Evolutionary conservation across 768 basidiomycete species (phyloP).

Genomic region (Tricholoma sp.): DNA sequence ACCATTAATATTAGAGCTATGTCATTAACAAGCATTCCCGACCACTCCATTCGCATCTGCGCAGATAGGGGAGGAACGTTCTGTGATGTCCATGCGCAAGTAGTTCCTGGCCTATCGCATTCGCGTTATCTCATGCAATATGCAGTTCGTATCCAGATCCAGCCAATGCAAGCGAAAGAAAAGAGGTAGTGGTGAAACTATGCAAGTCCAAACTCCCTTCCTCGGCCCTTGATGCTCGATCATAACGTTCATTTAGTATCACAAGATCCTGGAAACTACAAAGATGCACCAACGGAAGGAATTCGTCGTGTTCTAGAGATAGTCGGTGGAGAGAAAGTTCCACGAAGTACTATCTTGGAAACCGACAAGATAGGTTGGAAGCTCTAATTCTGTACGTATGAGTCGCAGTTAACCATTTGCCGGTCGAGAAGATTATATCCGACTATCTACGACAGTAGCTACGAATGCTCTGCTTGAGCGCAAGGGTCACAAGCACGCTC

Average conservation of each 20-base stretch:
- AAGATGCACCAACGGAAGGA: slow-evolving; percentile 92
- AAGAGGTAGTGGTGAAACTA: slow-evolving; percentile 88
- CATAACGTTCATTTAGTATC: slow-evolving; percentile 51
- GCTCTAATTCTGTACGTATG: background rate
- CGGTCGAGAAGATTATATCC: slow-evolving; percentile 69
- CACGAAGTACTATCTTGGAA: slow-evolving; percentile 59
- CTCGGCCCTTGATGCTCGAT: background rate
- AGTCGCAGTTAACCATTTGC: slow-evolving; percentile 1
- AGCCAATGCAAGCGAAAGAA: slow-evolving; percentile 50
- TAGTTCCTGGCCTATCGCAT: slow-evolving; percentile 10
- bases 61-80: slow-evolving; percentile 92
- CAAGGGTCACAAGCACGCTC: slow-evolving; percentile 87
- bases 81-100: slow-evolving; percentile 83
- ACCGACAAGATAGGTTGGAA: slow-evolving; percentile 76
- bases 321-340: slow-evolving; percentile 63
- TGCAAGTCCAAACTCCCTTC: slow-evolving; percentile 39
- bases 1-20: background rate
- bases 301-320: slow-evolving; percentile 82
- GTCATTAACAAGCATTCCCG: slow-evolving; percentile 37
- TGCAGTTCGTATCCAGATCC: slow-evolving; percentile 72
- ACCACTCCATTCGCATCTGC: slow-evolving; percentile 79
- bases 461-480: slow-evolving; percentile 95
- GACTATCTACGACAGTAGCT: slow-evolving; percentile 90
- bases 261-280: slow-evolving; percentile 83
- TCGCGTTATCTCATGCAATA: background rate